A percentile compares a stretch with the other conserved stretches of the same genome.
Evolutionary conservation across 176 grass and related monocot species (phyloP).

Genomic region (Pontederia paniculata): DNA sequence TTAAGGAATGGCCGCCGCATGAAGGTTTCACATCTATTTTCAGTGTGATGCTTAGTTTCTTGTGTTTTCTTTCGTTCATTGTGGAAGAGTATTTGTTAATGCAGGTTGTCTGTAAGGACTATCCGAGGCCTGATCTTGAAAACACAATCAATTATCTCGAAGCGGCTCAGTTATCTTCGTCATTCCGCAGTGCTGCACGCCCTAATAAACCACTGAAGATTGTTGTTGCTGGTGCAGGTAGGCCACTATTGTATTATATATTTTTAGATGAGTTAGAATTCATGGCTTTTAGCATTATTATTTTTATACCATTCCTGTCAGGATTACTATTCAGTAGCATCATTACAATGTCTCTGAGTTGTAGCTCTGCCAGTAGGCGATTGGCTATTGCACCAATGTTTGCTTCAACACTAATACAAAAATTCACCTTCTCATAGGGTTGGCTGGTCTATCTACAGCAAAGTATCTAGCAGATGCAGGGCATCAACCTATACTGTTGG

Average conservation of each 20-base stretch:
- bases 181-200: slow-evolving; percentile 36
- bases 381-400: background rate
- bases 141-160: slow-evolving; percentile 73
- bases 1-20: slow-evolving; percentile 10
- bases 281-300: background rate
- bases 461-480: slow-evolving; percentile 97
- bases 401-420: slow-evolving; percentile 6
- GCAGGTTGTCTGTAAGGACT: slow-evolving; percentile 73
- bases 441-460: slow-evolving; percentile 83
- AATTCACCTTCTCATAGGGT: slow-evolving; percentile 41
- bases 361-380: too few relatives aligned
- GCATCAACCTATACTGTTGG: slow-evolving; percentile 83
- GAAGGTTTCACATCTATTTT: slow-evolving; percentile 32
- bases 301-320: background rate
- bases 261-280: background rate
- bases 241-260: background rate
- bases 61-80: background rate
- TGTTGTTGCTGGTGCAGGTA: slow-evolving; percentile 94
- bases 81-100: slow-evolving; percentile 14
- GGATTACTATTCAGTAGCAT: too few relatives aligned
- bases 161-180: slow-evolving; percentile 77
- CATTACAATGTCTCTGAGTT: too few relatives aligned
- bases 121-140: slow-evolving; percentile 64
- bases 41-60: slow-evolving; percentile 11
- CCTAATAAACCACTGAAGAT: slow-evolving; percentile 66